Evolutionary conservation across 306 rosid genomes (phyloP).

Genomic region (Argentina anserina): DNA sequence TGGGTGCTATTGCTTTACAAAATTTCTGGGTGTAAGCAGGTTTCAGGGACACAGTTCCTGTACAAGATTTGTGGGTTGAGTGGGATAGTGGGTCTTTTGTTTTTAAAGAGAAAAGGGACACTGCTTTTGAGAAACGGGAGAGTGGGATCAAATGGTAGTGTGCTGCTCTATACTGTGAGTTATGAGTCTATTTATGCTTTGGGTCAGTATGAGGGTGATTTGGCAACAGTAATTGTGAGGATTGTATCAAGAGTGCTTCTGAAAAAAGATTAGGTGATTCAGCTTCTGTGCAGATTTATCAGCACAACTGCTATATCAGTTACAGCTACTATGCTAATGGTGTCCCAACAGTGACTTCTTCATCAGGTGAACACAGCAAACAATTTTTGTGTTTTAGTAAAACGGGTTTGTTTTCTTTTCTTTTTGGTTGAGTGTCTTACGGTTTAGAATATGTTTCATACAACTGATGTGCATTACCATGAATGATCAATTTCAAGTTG

Average conservation of each 20-base stretch:
- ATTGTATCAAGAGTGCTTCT: constrained; percentile 62
- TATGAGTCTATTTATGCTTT: constrained; percentile 62
- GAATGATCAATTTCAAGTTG: neutral
- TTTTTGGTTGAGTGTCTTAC: neutral
- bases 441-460: neutral
- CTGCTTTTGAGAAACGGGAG: constrained; percentile 64
- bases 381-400: neutral
- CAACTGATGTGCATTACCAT: neutral
- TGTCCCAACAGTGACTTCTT: constrained; percentile 42
- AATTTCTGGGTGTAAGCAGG: constrained; percentile 58
- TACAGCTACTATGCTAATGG: constrained; percentile 79
- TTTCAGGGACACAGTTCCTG: constrained; percentile 42
- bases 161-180: constrained; percentile 60
- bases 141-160: constrained; percentile 57
- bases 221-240: constrained; percentile 59
- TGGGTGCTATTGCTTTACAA: constrained; percentile 79
- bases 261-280: constrained; percentile 53
- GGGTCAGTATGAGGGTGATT: constrained; percentile 86
- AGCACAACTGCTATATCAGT: constrained; percentile 66
- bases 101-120: constrained; percentile 47
- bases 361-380: constrained; percentile 43
- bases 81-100: constrained; percentile 47
- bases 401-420: neutral
- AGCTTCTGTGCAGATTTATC: constrained; percentile 71
- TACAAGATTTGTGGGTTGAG: constrained; percentile 62